Base-by-base conservation (phyloP, 2,329 filamentous ascomycete species). In the Exophiala oligosperma region DNA sequence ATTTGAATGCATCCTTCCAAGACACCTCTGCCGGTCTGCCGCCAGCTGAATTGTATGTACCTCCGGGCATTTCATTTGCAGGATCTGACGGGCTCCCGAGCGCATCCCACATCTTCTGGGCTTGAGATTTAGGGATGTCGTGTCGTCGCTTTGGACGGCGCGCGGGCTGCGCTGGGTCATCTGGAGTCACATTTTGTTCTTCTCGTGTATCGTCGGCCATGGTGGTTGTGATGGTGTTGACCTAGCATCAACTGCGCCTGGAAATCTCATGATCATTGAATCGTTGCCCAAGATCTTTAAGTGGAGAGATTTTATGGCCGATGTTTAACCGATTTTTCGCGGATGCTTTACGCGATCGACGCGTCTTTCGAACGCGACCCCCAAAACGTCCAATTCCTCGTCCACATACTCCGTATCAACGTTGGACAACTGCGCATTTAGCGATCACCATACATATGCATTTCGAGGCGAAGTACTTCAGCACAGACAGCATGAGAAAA, bases 21-120 rank as follows among this genome's bases (percentile, higher is more conserved):
- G 76, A 70, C 32, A 74, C 61, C 60, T 76, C 72, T 56, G 74
- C 71, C n/a, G 72, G 66, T 53, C 73, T 72, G 57, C 81, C 89
- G 75, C 78, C 89, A 8, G 81, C 80, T 74, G 78, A 87, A 76
- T 84, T 81, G 62, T 79, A 77, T 12, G 78, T 81, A 17, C 82
- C 82, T 56, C 81, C 81, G 1, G 84, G 78, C 71, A 86, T 71
- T 54, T 78, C 70, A 67, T 84, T 84, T 41, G 79, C 78, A 49
- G 77, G 81, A 58, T 82, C 75, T 59, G 75, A 72, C 9, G 76
- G 76, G 59, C 74, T 76, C 32, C 76, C 75, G 60, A 78, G 77
- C 29, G 74, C 76, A 51, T 77, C 76, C 75, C 77, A 77, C 68
- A 78, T 66, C 68, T 79, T 78, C 59, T 73, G 74, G 43, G 74